These are phyloP conservation scores for Neofusicoccum laricinum DNA, from an alignment of 2,329 filamentous ascomycete species.

Conservation along the genomic window DNA sequence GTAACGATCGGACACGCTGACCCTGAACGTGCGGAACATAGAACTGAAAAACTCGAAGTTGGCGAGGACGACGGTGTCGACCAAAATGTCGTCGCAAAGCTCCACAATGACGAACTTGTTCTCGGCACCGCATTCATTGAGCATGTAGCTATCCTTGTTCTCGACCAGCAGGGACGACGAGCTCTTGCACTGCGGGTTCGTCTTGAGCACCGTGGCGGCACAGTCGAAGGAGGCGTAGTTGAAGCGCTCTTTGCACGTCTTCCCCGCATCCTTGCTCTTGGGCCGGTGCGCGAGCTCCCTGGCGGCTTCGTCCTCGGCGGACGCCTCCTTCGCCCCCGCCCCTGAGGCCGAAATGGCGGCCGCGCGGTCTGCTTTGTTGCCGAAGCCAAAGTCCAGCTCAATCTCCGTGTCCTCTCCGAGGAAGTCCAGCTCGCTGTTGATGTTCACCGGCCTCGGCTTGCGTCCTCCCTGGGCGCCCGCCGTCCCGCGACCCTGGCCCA, in stretches of 20 bases:
- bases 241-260: slow-evolving; percentile 95
- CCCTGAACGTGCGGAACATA: slow-evolving; percentile 85
- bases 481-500: slow-evolving; percentile 54
- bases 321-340: background rate
- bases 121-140: slow-evolving; percentile 79
- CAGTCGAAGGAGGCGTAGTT: slow-evolving; percentile 98
- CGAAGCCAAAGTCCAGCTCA: slow-evolving; percentile 67
- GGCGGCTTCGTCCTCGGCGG: background rate
- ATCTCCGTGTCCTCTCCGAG: slow-evolving; percentile 89
- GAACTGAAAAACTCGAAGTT: slow-evolving; percentile 99
- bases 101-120: slow-evolving; percentile 96
- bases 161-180: slow-evolving; percentile 86
- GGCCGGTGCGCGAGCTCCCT: slow-evolving; percentile 32
- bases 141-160: slow-evolving; percentile 98
- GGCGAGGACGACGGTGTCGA: slow-evolving; percentile 94
- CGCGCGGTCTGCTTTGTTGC: slow-evolving; percentile 14
- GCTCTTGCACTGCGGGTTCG: slow-evolving; percentile 81
- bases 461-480: slow-evolving; percentile 47
- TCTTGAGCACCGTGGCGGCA: slow-evolving; percentile 88
- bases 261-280: slow-evolving; percentile 88
- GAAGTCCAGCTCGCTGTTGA: slow-evolving; percentile 70
- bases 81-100: slow-evolving; percentile 78
- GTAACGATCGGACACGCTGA: slow-evolving; percentile 92
- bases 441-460: slow-evolving; percentile 49
- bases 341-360: slow-evolving; percentile 1